Evolutionary conservation across 169 alveolate genomes (phyloP).

Genomic region (Plasmodium malariae): DNA sequence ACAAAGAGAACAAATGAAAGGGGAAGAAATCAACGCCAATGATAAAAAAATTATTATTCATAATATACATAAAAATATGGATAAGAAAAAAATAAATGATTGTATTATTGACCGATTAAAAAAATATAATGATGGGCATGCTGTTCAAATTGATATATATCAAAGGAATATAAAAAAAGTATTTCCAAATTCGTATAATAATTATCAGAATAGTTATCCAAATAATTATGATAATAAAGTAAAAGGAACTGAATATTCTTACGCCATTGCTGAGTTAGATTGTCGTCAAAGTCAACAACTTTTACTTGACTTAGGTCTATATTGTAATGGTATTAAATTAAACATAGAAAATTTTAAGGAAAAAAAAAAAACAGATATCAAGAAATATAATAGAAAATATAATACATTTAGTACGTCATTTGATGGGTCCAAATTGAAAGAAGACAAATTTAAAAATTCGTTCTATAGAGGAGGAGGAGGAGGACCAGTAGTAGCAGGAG

Average conservation of each 20-base stretch:
- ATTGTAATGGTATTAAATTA: constrained; percentile 71
- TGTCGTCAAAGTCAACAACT: constrained; percentile 73
- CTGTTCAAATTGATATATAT: constrained; percentile 72
- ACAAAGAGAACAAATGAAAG: not conserved
- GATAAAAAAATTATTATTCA: constrained; percentile 75
- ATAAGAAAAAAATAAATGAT: constrained; percentile 69
- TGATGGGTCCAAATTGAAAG: constrained; percentile 8
- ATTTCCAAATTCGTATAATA: constrained; percentile 13
- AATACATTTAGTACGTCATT: constrained; percentile 4
- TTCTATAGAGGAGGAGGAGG: constrained; percentile 5
- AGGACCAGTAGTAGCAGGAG: too few relatives aligned
- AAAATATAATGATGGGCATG: constrained; percentile 75
- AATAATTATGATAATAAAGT: constrained; percentile 11
- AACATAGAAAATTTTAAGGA: constrained; percentile 64
- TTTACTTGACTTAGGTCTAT: constrained; percentile 44
- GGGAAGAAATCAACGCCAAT: constrained; percentile 37
- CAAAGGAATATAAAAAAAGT: constrained; percentile 38
- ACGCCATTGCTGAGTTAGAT: constrained; percentile 74
- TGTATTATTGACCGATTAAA: constrained; percentile 64
- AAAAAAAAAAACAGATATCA: constrained; percentile 25
- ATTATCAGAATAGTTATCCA: constrained; percentile 17
- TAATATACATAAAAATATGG: constrained; percentile 72
- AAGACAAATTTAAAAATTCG: constrained; percentile 30
- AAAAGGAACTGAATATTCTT: constrained; percentile 25
- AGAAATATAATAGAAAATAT: constrained; percentile 18